phyloP scores from a whole-genome alignment of 305 asterid species.

The Fraxinus baroniana region DNA sequence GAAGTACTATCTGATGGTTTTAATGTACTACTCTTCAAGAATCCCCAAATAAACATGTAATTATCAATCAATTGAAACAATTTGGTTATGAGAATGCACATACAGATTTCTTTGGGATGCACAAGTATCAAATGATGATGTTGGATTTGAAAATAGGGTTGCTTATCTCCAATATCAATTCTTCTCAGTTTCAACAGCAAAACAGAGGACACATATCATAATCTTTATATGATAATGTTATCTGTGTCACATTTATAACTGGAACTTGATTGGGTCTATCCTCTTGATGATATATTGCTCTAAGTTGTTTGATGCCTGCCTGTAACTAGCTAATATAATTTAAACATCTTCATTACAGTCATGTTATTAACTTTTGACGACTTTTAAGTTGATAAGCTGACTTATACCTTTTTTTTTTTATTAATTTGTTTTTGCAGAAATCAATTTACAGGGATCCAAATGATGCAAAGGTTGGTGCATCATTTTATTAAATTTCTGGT shows the following conservation, averaged over 20 bases:
- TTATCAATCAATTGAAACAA: background rate
- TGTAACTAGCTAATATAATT: background rate
- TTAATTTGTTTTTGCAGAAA: constrained; percentile 53
- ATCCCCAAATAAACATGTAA: background rate
- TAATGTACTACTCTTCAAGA: background rate
- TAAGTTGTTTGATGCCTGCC: background rate
- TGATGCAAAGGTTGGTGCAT: constrained; percentile 61
- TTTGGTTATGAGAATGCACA: background rate
- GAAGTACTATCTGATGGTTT: constrained; percentile 2
- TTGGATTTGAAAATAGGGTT: background rate
- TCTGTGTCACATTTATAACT: background rate
- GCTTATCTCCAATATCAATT: background rate
- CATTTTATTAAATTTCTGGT: constrained; percentile 1
- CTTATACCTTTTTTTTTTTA: constrained; percentile 11
- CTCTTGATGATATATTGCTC: background rate
- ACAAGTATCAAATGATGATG: background rate
- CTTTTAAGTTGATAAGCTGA: constrained; percentile 17
- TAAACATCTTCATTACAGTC: background rate
- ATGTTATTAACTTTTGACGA: constrained; percentile 1
- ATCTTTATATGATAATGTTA: background rate
- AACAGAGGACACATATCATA: background rate
- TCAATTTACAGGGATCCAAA: constrained; percentile 77
- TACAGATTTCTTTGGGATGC: background rate
- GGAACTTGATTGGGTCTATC: constrained; percentile 10
- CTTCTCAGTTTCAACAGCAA: background rate